Conservation (phyloP, 345 rosid genomes). For the Nephelium lappaceum region DNA sequence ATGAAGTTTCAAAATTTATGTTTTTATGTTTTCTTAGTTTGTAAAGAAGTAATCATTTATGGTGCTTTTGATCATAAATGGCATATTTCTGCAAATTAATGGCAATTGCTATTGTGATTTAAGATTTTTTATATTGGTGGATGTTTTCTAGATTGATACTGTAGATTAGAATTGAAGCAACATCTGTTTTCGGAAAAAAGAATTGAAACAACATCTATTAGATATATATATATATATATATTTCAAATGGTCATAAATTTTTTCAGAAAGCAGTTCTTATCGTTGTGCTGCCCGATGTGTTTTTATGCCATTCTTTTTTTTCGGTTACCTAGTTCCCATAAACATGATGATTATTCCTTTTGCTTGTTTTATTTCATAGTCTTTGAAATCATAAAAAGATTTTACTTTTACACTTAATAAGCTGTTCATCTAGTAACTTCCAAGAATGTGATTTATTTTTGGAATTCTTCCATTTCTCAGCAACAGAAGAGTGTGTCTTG, state of each 20-base stretch:
- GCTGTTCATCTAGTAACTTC: too few species aligned
- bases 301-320: background rate
- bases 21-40: background rate
- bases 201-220: too few species aligned
- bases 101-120: background rate
- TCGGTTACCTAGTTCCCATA: background rate
- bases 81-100: background rate
- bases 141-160: background rate
- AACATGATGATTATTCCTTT: background rate
- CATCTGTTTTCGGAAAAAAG: too few species aligned
- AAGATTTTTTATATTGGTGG: background rate
- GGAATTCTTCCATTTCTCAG: background rate
- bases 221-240: too few species aligned
- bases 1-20: background rate
- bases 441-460: background rate
- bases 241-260: background rate
- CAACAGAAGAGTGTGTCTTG: background rate
- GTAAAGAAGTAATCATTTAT: background rate
- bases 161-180: background rate
- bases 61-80: background rate
- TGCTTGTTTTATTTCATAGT: background rate
- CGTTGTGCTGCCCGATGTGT: background rate
- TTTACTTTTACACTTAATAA: background rate
- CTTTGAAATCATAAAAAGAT: background rate
- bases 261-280: background rate